A percentile compares a stretch with the other conserved stretches of the same genome.
Evolutionary conservation across 2,329 filamentous ascomycete genomes (phyloP).

Genomic region (Ceratocystis lukuohia): DNA sequence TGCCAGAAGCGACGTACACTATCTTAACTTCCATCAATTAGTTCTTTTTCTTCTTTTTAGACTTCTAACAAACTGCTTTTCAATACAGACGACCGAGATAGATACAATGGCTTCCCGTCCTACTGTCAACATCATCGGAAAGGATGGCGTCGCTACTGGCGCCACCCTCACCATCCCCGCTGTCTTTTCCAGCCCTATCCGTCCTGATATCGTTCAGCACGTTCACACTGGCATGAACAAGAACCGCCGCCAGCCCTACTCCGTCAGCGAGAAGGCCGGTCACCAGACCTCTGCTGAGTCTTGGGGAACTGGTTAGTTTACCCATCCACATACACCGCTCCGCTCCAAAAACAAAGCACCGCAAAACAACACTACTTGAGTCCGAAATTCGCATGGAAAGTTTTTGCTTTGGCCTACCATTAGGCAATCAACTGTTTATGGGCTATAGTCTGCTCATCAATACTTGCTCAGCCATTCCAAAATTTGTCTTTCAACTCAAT

Average conservation of each 20-base stretch:
- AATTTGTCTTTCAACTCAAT: not conserved
- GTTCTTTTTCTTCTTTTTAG: not conserved
- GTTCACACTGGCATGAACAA: slow-evolving; percentile 99
- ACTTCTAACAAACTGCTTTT: slow-evolving; percentile 13
- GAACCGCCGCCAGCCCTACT: slow-evolving; percentile 99
- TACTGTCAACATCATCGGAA: slow-evolving; percentile 92
- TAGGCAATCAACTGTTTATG: not conserved
- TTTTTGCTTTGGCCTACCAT: not conserved
- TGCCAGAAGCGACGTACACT: not conserved
- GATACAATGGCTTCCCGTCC: slow-evolving; percentile 84
- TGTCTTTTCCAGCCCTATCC: slow-evolving; percentile 96
- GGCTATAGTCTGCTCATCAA: not conserved
- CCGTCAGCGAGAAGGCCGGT: slow-evolving; percentile 99
- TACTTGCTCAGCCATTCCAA: not conserved
- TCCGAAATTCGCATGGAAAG: not conserved
- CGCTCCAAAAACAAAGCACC: not conserved
- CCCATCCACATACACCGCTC: slow-evolving; percentile 1
- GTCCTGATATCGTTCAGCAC: slow-evolving; percentile 97
- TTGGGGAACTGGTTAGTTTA: slow-evolving; percentile 88
- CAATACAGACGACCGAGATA: slow-evolving; percentile 22
- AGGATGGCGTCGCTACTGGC: slow-evolving; percentile 85
- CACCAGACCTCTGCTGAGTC: slow-evolving; percentile 99
- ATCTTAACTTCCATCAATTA: not conserved
- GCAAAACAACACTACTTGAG: not conserved
- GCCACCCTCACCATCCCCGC: slow-evolving; percentile 84